Evolutionary conservation across 768 basidiomycete genomes (phyloP).

Genomic region (Boletus vinaceobasis): DNA sequence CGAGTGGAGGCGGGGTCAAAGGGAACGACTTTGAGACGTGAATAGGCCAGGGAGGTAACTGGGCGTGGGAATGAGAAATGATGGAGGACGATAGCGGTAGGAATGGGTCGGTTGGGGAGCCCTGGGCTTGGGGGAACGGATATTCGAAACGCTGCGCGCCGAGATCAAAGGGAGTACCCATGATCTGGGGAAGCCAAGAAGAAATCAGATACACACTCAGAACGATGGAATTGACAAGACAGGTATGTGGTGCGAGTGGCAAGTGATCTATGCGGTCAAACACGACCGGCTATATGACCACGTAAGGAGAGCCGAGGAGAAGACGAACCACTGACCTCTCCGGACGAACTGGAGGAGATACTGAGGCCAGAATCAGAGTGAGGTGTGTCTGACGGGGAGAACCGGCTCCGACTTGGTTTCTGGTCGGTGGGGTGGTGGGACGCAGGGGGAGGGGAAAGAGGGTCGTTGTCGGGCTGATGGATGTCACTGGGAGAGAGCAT

Average conservation of each 20-base stretch:
- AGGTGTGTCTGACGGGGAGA: conserved; percentile 16
- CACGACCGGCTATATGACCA: conserved; percentile 9
- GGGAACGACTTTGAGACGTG: conserved; percentile 32
- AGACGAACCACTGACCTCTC: conserved; percentile 24
- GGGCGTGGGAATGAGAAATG: conserved; percentile 22
- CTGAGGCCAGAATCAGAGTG: conserved; percentile 31
- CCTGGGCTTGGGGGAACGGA: conserved; percentile 30
- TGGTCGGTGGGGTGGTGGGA: neutral
- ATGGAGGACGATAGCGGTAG: conserved; percentile 22
- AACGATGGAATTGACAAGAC: neutral
- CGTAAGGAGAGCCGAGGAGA: neutral
- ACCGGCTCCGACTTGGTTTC: neutral
- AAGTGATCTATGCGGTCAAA: conserved; percentile 6
- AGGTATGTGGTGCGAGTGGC: neutral
- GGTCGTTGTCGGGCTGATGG: conserved; percentile 10
- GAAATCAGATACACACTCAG: neutral
- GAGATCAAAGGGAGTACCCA: conserved; percentile 34
- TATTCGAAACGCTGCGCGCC: conserved; percentile 33
- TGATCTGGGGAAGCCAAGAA: conserved; percentile 20
- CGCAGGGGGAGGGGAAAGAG: neutral
- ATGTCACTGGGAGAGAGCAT: conserved; percentile 21
- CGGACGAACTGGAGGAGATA: conserved; percentile 29
- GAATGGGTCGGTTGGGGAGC: conserved; percentile 27
- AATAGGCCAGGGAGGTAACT: conserved; percentile 24
- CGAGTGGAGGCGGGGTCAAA: conserved; percentile 27